Evolutionary conservation across 106 monocot species (phyloP).

Genomic region (Allium cepa): DNA sequence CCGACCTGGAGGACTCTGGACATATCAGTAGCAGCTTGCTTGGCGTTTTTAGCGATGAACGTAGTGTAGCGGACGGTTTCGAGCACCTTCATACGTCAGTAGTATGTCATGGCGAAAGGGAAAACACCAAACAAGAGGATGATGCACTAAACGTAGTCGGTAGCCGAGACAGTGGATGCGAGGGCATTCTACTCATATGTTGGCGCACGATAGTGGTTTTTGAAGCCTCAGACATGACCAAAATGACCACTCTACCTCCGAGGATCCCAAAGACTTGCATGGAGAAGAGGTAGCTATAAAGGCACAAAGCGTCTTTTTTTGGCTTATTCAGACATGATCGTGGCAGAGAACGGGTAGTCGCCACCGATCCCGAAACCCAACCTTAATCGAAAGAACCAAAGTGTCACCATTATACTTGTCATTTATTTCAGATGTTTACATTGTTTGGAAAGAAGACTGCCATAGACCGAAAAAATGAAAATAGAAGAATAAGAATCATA

Average conservation of each 20-base stretch:
- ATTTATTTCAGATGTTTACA: no score
- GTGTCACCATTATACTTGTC: constrained; percentile 35
- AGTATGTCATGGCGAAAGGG: constrained; percentile 1
- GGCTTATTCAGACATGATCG: constrained; percentile 71
- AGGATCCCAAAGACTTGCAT: constrained; percentile 87
- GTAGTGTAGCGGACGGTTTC: constrained; percentile 7
- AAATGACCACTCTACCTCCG: constrained; percentile 40
- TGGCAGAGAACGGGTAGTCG: constrained; percentile 80
- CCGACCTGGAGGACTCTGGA: constrained; percentile 1
- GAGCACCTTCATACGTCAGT: constrained; percentile 12
- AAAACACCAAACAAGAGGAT: not conserved
- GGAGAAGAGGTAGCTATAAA: constrained; percentile 81
- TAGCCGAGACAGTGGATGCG: constrained; percentile 7
- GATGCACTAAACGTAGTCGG: constrained; percentile 2
- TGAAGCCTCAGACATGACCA: constrained; percentile 40
- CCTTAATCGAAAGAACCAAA: constrained; percentile 90
- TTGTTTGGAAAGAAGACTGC: no score
- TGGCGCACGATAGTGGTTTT: constrained; percentile 22
- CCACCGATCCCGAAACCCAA: constrained; percentile 88
- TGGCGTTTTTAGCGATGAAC: not conserved
- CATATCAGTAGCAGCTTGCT: constrained; percentile 1
- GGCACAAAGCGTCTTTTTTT: constrained; percentile 25
- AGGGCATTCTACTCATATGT: constrained; percentile 17
- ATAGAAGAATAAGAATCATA: no score
- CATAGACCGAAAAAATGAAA: no score